Evolutionary conservation across 2,329 filamentous ascomycete genomes (phyloP), one percentile per base, ranked within the genome.

Genomic region (Bipolaris cookei): DNA sequence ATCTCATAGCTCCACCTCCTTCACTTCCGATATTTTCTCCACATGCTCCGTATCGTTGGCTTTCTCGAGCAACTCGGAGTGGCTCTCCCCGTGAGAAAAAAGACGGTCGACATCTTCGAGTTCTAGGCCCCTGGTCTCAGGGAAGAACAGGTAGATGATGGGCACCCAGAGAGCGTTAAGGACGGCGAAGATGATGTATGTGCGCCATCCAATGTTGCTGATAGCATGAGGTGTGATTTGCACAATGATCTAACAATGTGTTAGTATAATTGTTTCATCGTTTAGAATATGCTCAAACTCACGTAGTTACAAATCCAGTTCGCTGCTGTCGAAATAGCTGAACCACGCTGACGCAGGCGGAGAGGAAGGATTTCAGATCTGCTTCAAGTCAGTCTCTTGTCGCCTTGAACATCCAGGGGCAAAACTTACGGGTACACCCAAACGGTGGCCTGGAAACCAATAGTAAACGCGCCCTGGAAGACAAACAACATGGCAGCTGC

Each of bases 201-300:
- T 80, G 61, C 81, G 80, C 81, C 81, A 85, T 23, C 76, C 63
- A 1, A 85, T 70, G 4, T 76, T 78, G 45, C 77, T 76, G 56
- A 84, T 78, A 2, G 82, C 71, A 1, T 79, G 78, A 0, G 82
- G 82, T 0, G 82, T 84, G 16, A 85, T 80, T 80, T 83, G 82
- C 3, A 83, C 81, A 41, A 80, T 75, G 53, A 82, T 78, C 42
- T 45, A 14, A 10, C 1, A 6, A 32, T 5, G 2, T 8, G 7
- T 45, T 32, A 45, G 28, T 20, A 5, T 14, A 4, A 2, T 7
- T 32, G 16, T 21, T 20, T 16, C 1, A 18, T 45, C 11, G 2
- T 32, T 1, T 8, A 18, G 32, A 8, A 32, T 8, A 20, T 8
- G 7, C 10, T 20, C 25, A 45, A 45, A 21, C 42, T 45, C 3